A percentile compares a stretch with the other conserved stretches of the same genome.
Conservation (phyloP, 352 stramenopile genomes). For the Discostella stelligera region DNA sequence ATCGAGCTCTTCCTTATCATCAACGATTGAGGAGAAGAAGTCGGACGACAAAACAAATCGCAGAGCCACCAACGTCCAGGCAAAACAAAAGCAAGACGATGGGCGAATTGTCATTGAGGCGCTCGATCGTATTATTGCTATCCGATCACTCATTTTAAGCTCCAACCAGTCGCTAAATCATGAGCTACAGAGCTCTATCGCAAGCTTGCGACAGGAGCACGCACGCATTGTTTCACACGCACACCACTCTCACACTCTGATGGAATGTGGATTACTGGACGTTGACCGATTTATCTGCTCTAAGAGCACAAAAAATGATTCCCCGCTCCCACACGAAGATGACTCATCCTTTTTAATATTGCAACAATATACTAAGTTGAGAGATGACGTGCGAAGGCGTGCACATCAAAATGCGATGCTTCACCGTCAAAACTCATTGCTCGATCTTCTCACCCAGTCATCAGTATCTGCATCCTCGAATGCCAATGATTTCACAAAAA, state of each 20-base stretch:
- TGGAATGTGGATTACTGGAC: constrained; percentile 45
- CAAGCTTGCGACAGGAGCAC: constrained; percentile 31
- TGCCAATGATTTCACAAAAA: neutral
- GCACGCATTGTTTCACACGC: constrained; percentile 15
- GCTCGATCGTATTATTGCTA: constrained; percentile 39
- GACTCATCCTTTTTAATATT: constrained; percentile 8
- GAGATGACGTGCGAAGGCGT: constrained; percentile 32
- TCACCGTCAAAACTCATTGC: constrained; percentile 40
- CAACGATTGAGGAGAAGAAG: constrained; percentile 30
- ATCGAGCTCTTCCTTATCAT: constrained; percentile 27
- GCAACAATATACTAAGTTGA: constrained; percentile 37
- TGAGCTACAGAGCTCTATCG: constrained; percentile 18
- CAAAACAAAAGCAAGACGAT: neutral
- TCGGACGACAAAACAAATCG: constrained; percentile 2
- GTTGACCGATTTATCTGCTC: constrained; percentile 25
- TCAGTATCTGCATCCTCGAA: neutral
- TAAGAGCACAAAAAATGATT: neutral
- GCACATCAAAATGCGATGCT: constrained; percentile 43
- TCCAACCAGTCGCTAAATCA: neutral
- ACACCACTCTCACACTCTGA: constrained; percentile 24
- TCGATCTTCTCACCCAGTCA: constrained; percentile 27
- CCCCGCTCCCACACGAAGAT: neutral
- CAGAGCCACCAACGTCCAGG: neutral
- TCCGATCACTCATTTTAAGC: constrained; percentile 14
- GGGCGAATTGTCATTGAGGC: constrained; percentile 40